Percentiles rank a stretch among this genome's conserved stretches.
Conservation (phyloP, 2,329 filamentous ascomycete species). For the Microcyclospora tardicrescens region DNA sequence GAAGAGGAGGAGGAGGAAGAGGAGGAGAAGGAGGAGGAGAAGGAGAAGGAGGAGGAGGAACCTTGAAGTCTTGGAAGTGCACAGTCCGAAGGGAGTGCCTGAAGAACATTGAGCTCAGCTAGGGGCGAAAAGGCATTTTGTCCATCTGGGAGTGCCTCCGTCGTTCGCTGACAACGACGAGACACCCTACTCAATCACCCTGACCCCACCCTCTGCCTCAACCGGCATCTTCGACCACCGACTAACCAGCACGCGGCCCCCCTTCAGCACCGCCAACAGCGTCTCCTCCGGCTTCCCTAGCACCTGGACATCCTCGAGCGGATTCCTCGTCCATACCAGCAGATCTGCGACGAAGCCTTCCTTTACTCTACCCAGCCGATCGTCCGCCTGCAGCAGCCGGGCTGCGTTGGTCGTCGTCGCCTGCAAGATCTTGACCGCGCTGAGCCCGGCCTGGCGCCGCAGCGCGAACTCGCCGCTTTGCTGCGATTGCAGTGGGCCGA, state of each 20-base stretch:
- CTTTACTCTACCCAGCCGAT: conserved; percentile 38
- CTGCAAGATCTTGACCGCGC: conserved; percentile 33
- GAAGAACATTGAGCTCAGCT: too few relatives aligned
- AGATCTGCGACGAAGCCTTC: conserved; percentile 42
- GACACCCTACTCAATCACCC: conserved; percentile 5
- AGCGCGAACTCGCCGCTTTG: conserved; percentile 40
- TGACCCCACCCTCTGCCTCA: conserved; percentile 6
- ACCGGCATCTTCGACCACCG: conserved; percentile 18
- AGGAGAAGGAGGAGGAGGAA: too few relatives aligned
- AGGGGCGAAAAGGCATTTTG: too few relatives aligned
- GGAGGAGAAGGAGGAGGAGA: too few relatives aligned
- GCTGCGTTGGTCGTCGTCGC: conserved; percentile 43
- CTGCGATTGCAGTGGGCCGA: conserved; percentile 37
- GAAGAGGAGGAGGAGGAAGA: too few relatives aligned
- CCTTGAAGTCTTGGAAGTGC: too few relatives aligned
- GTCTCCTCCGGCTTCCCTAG: conserved; percentile 37
- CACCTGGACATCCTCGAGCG: conserved; percentile 42
- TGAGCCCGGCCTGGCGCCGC: conserved; percentile 31
- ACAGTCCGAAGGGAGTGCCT: too few relatives aligned
- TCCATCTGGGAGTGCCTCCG: too few relatives aligned
- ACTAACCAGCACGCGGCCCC: conserved; percentile 35
- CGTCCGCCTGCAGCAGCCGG: conserved; percentile 34
- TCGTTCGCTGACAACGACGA: neutral
- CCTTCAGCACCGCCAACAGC: conserved; percentile 42
- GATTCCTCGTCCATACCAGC: conserved; percentile 40